Conservation (phyloP, 768 basidiomycete genomes). For the Collybiopsis confluens region DNA sequence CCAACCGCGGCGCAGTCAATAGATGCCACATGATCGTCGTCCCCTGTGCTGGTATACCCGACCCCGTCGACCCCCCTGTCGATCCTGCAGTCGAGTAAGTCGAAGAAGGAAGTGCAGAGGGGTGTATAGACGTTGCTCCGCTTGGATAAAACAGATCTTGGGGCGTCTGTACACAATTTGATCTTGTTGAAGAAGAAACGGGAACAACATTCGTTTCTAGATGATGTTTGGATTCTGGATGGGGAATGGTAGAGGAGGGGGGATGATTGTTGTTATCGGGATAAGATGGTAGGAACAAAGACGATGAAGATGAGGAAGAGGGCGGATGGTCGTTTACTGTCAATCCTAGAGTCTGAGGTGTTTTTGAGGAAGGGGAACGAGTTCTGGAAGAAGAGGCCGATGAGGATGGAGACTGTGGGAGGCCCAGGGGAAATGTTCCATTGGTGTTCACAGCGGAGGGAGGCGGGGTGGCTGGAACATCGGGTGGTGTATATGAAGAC, state of each 20-base stretch:
- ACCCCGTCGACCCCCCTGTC: neutral
- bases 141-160: constrained; percentile 37
- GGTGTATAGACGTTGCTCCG: constrained; percentile 42
- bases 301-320: neutral
- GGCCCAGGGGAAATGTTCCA: neutral
- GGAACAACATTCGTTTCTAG: neutral
- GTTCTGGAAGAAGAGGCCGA: neutral
- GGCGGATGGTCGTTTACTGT: neutral
- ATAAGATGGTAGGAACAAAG: neutral
- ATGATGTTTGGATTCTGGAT: neutral
- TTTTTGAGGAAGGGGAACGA: too few relatives aligned
- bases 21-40: constrained; percentile 7
- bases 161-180: constrained; percentile 2
- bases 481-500: neutral
- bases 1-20: neutral
- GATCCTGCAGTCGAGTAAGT: neutral
- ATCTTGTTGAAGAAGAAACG: neutral
- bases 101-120: constrained; percentile 20
- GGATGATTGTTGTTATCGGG: neutral
- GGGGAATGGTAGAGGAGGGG: neutral
- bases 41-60: constrained; percentile 7
- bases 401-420: neutral
- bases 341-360: too few relatives aligned
- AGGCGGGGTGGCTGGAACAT: neutral
- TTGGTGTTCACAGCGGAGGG: neutral